phyloP scores from a whole-genome alignment of 805 yeast species.

The Pichia rugopelliculosa region DNA sequence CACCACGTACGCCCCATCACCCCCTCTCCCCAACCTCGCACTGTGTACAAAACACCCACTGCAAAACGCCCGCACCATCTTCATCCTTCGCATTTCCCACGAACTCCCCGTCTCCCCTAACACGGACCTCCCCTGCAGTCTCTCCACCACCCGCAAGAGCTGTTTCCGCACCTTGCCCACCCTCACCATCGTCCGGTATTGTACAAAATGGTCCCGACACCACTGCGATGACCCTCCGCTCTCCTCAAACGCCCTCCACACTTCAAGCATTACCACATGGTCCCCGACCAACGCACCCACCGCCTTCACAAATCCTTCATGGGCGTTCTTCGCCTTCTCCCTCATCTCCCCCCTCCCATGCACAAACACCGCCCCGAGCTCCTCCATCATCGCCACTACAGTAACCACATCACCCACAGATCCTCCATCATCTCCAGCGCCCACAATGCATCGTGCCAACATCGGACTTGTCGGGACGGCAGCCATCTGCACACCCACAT shows the following conservation, averaged over 20 bases:
- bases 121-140: background rate
- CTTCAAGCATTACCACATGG: background rate
- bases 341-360: constrained; percentile 57
- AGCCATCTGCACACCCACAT: constrained; percentile 77
- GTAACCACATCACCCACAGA: constrained; percentile 67
- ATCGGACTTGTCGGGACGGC: constrained; percentile 91
- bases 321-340: constrained; percentile 57
- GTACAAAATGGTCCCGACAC: background rate
- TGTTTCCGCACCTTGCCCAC: background rate
- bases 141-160: background rate
- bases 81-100: background rate
- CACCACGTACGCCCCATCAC: background rate
- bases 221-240: background rate
- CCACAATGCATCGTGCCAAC: constrained; percentile 65
- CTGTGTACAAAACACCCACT: background rate
- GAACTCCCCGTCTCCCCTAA: background rate
- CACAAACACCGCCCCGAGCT: constrained; percentile 60
- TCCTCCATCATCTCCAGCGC: constrained; percentile 45
- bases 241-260: background rate
- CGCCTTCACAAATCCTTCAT: constrained; percentile 42
- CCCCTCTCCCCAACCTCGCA: background rate
- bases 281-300: background rate
- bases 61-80: background rate
- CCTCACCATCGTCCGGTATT: background rate
- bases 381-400: constrained; percentile 78